These are phyloP conservation scores for Stagonosporopsis rhizophila DNA, from an alignment of 2,329 filamentous ascomycete genomes.

Conservation along the genomic window DNA sequence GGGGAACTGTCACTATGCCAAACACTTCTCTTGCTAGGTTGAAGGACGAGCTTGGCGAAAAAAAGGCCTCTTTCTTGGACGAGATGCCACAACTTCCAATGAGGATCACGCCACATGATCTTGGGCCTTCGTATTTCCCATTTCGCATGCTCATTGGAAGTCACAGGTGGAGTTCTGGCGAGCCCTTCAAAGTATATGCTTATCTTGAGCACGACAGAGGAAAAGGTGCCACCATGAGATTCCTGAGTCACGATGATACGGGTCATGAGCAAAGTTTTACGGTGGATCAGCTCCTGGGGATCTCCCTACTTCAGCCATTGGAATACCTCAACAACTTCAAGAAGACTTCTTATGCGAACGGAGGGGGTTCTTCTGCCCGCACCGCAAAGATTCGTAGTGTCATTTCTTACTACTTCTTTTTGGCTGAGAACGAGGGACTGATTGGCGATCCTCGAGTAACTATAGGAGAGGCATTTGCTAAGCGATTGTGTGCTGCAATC, in stretches of 20 bases:
- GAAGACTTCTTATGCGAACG: neutral
- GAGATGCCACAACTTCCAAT: constrained; percentile 1
- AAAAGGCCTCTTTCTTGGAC: neutral
- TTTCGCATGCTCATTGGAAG: constrained; percentile 3
- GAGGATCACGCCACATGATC: neutral
- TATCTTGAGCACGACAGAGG: constrained; percentile 2
- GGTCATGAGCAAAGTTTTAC: neutral
- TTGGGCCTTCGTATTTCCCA: constrained; percentile 3
- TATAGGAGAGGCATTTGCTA: neutral
- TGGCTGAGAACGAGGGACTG: constrained; percentile 20
- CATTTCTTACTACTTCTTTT: constrained; percentile 21
- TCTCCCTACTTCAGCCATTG: constrained; percentile 1
- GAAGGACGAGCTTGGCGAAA: constrained; percentile 1
- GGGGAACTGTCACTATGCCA: neutral
- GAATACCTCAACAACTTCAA: constrained; percentile 9
- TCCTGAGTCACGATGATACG: neutral
- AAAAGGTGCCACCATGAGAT: neutral
- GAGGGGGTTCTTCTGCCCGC: neutral
- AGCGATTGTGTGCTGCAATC: constrained; percentile 7
- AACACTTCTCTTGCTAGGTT: constrained; percentile 4
- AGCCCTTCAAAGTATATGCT: neutral
- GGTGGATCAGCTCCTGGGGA: neutral
- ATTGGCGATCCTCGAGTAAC: constrained; percentile 4
- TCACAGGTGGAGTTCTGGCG: neutral
- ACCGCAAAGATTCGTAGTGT: constrained; percentile 15